Evolutionary conservation across 1,284 basidiomycete genomes (phyloP), one percentile per base, ranked within the genome.

Genomic region (Rhodofomes roseus): DNA sequence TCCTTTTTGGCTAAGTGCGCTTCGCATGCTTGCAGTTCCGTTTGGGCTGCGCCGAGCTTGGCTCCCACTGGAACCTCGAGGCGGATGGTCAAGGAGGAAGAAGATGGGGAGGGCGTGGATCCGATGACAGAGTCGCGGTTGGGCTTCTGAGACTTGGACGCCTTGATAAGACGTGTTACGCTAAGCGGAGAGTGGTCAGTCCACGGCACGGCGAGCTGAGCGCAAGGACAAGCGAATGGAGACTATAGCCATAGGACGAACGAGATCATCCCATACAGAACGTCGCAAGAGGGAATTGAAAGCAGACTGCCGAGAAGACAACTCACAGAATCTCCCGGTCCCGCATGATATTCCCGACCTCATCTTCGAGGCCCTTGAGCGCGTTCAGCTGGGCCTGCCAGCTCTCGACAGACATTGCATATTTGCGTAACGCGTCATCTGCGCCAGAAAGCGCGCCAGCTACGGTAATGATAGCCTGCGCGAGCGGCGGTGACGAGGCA

Each of bases 301-400:
- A n/a, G n/a, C n/a, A n/a, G n/a, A n/a, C n/a, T n/a, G n/a, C n/a
- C n/a, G n/a, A n/a, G n/a, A n/a, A n/a, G n/a, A n/a, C n/a, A n/a
- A 80, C 89, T 70, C 63, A 91, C 90, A 92, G 77, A 63, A 92
- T 92, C 65, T 92, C 90, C 40, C 89, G 75, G 71, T 92, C 90
- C 3, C 88, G 77, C 55, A 89, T 76, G 58, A 91, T 78, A 63
- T 82, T 85, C 18, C 76, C 79, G 4, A 92, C 81, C 56, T 89
- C 87, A 41, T 90, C 86, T 70, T 93, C 89, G 56, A 76, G 66
- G 25, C 71, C 68, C 67, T 75, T 75, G 62, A 91, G 75, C 27
- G 74, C 73, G 62, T 79, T 82, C 64, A 91, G 76, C 63, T 82
- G 77, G 40, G 82, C 81, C 48, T 83, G 79, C 84, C 89, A 92